Conservation (phyloP, 2,329 filamentous ascomycete genomes). For the Stagonosporopsis vannaccii region DNA sequence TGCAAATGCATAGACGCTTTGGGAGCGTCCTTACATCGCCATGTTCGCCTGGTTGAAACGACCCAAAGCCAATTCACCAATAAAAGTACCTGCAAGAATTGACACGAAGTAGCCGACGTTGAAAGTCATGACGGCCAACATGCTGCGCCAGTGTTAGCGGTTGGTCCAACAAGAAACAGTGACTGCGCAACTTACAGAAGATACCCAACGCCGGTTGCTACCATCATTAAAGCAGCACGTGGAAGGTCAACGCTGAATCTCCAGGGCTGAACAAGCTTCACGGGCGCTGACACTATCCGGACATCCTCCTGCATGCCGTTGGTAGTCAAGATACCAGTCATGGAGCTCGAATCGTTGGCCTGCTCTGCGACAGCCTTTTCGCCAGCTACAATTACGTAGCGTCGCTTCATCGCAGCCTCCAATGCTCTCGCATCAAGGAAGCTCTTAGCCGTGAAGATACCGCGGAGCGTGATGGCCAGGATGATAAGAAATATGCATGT, state of each 20-base stretch:
- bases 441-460: constrained; percentile 73
- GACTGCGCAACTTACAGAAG: constrained; percentile 71
- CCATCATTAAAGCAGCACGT: constrained; percentile 72
- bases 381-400: constrained; percentile 78
- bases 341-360: constrained; percentile 63
- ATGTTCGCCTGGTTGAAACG: constrained; percentile 62
- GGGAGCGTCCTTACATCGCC: constrained; percentile 32
- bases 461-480: constrained; percentile 73
- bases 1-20: not conserved
- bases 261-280: constrained; percentile 70
- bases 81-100: constrained; percentile 77
- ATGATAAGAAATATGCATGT: constrained; percentile 91
- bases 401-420: constrained; percentile 73
- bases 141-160: constrained; percentile 61
- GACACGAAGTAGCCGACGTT: constrained; percentile 87
- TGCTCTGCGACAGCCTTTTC: constrained; percentile 66
- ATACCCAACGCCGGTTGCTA: constrained; percentile 81
- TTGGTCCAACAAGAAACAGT: not conserved
- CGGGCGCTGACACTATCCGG: constrained; percentile 70
- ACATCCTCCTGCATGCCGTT: constrained; percentile 85
- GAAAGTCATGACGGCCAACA: constrained; percentile 91
- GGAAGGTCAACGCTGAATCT: constrained; percentile 80
- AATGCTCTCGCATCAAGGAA: constrained; percentile 71
- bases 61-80: constrained; percentile 84
- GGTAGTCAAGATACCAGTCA: constrained; percentile 71